Conservation (phyloP, 805 yeast species). For the Scheffersomyces coipomensis region DNA sequence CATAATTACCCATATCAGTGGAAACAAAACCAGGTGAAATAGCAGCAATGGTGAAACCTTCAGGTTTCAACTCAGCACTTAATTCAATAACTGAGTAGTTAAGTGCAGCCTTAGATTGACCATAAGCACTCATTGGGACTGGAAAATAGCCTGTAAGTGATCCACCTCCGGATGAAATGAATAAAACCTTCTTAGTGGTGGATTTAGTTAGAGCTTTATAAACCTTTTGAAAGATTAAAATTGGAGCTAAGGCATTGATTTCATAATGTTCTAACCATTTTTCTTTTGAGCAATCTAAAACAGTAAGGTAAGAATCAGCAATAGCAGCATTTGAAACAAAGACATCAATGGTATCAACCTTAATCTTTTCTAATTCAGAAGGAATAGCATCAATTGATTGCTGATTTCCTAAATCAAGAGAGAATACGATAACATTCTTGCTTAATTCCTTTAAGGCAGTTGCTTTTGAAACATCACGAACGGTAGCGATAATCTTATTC, state of each 20-base stretch:
- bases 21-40: conserved; percentile 41
- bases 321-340: conserved; percentile 34
- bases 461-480: conserved; percentile 29
- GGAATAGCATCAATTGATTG: conserved; percentile 11
- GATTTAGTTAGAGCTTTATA: neutral
- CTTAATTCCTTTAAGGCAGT: conserved; percentile 12
- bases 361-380: conserved; percentile 7
- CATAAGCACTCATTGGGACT: conserved; percentile 17
- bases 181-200: neutral
- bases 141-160: neutral
- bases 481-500: conserved; percentile 38
- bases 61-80: conserved; percentile 18
- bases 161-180: neutral
- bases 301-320: neutral
- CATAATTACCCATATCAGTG: conserved; percentile 27
- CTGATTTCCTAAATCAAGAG: conserved; percentile 16
- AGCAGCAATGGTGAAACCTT: conserved; percentile 17
- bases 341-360: conserved; percentile 32
- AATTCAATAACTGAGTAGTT: conserved; percentile 26
- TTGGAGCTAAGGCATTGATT: neutral
- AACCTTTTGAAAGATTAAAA: neutral
- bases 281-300: neutral
- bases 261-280: neutral
- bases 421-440: conserved; percentile 7
- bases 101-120: conserved; percentile 37